A percentile compares a stretch with the other conserved stretches of the same genome.
phyloP scores from a whole-genome alignment of 306 rosid genomes.

The Quercus agrifolia region DNA sequence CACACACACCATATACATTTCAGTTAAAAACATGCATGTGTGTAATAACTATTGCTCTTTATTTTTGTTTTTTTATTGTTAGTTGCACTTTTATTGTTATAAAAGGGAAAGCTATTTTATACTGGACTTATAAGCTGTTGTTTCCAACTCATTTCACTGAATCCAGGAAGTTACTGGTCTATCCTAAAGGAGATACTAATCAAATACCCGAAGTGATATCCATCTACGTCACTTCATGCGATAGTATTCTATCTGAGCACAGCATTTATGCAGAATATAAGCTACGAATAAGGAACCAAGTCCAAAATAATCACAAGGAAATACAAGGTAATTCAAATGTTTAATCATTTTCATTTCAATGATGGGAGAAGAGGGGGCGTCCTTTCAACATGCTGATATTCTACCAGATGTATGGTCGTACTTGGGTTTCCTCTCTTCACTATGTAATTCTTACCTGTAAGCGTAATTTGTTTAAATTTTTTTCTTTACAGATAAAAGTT shows the following conservation, averaged over 20 bases:
- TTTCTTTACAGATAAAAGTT: rapidly evolving
- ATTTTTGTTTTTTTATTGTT: neutral
- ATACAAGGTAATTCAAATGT: neutral
- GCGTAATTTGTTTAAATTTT: neutral
- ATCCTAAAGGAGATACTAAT: neutral
- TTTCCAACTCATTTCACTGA: neutral
- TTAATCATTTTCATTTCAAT: neutral
- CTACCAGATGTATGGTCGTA: too few relatives aligned
- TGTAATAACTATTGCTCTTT: too few relatives aligned
- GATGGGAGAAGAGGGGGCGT: too few relatives aligned
- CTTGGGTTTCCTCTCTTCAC: too few relatives aligned
- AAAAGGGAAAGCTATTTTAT: neutral
- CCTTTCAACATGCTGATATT: too few relatives aligned
- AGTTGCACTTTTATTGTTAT: neutral
- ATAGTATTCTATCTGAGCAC: neutral
- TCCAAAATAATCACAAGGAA: neutral
- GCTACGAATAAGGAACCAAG: too few relatives aligned
- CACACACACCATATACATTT: too few relatives aligned
- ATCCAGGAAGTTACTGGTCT: neutral
- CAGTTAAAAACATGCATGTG: too few relatives aligned
- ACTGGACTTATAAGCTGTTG: neutral
- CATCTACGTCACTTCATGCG: neutral
- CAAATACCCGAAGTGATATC: neutral
- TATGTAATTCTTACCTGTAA: too few relatives aligned
- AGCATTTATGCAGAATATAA: neutral